Base-by-base conservation (phyloP, 139 green algal species). In the Tetraselmis chui region DNA sequence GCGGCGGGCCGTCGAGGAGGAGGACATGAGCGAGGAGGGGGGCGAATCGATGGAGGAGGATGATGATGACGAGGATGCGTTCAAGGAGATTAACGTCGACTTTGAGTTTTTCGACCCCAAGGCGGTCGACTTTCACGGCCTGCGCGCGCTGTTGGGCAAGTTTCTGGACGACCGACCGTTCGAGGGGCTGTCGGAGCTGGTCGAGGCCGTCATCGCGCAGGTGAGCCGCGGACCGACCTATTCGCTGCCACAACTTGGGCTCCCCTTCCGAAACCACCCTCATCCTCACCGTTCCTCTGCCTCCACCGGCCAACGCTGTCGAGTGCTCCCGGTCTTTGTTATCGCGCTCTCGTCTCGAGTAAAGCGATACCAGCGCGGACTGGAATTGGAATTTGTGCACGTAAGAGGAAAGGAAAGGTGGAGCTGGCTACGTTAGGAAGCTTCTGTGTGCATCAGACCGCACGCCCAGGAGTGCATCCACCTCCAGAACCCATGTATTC, bases 31-130 rank as follows among this genome's bases (percentile, higher is more conserved):
- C 45, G 18, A 18, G 11, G 45, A 67, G 45, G 45, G 45, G 11
- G 45, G 18, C 11, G 45, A 67, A 18, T 18, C 45, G 45, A 67
- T 67, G 45, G 11, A 67, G 45, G 45, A 67, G 45, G 45, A 5
- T 5, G 45, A 67, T 18, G 45, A 67, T 18, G 45, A 67, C 45
- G 45, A 67, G 45, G 45, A 67, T 18, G 45, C 45, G 45, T 67
- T 67, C 45, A 5, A 18, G 45, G 45, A 67, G 45, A 67, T 98
- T 1, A 82, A 94, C 28, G 90, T 98, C 0, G 86, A 97, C 32
- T 96, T 98, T 80, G 89, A 96, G 67, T 98, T 98, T 77, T 96
- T 93, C 74, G 90, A 95, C 27, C 94, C 95, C 0, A 83, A 90
- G 59, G 92, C 96, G n/a, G 82, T 84, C 0, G 95, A 98, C 87